Percentiles rank a stretch among this genome's conserved stretches.
Evolutionary conservation across 1,284 basidiomycete species (phyloP).

Genomic region (Ceratobasidium sp.): DNA sequence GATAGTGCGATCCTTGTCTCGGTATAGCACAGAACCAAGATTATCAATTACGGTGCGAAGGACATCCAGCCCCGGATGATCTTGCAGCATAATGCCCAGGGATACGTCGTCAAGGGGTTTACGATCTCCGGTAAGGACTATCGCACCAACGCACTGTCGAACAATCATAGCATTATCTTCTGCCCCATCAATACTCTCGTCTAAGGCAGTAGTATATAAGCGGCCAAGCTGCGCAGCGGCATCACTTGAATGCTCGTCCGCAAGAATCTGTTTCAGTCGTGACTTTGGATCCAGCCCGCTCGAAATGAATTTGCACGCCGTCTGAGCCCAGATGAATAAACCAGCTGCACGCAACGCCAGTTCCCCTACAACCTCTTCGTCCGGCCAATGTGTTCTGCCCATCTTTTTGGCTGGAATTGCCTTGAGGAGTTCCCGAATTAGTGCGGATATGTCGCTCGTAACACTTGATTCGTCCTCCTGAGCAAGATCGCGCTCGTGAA

Average conservation of each 20-base stretch:
- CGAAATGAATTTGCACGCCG: conserved; percentile 23
- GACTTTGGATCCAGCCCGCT: conserved; percentile 13
- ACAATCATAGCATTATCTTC: neutral
- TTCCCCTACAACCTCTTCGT: neutral
- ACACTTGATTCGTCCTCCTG: neutral
- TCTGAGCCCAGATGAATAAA: conserved; percentile 41
- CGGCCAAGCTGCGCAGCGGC: neutral
- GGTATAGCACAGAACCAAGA: conserved; percentile 19
- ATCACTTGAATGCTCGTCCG: neutral
- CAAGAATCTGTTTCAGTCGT: conserved; percentile 1
- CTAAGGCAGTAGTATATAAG: conserved; percentile 28
- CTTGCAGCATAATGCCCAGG: neutral
- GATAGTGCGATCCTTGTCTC: neutral
- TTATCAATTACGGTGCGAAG: neutral
- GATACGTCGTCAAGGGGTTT: conserved; percentile 8
- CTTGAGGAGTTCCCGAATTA: neutral
- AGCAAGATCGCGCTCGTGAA: neutral
- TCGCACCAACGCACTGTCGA: conserved; percentile 11
- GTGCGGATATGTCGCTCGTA: neutral
- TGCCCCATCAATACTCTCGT: neutral
- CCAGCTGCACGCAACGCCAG: conserved; percentile 16
- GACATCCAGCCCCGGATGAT: neutral
- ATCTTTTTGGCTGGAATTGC: neutral
- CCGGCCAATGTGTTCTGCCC: neutral
- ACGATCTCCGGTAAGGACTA: conserved; percentile 11